Base-by-base conservation (phyloP, 805 yeast genomes). In the Starmerella vitae region DNA sequence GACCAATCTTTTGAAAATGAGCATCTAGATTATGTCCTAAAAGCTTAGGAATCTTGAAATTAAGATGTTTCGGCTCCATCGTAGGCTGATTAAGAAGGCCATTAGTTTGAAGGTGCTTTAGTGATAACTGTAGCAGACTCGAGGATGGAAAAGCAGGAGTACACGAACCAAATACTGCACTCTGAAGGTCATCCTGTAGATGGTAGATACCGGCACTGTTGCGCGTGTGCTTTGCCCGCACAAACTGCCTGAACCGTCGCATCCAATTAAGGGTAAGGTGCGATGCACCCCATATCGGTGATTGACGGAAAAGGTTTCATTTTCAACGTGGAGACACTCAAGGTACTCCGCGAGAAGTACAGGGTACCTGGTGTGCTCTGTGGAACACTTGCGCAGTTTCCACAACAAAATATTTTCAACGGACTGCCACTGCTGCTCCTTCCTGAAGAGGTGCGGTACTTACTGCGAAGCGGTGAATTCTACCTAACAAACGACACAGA, bases 401-500 rank as follows among this genome's bases (percentile, higher is more conserved):
- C 96, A 2, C 98, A 91, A 56, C 98, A 88, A 53, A 85, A 84
- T 52, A 65, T 76, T n/a, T 79, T 86, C 51, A 62, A 83, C 30
- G 93, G 94, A 0, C 59, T 86, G 2, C 98, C 98, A 0, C 58
- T 91, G 36, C 72, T 74, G 51, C 61, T 88, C 32, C 67, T 74
- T 59, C 58, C 72, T 0, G 93, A 82, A 57, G 97, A 88, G 51
- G 73, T 76, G 0, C 45, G 73, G 9, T 81, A 81, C 73, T 61
- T 85, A 21, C 63, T 77, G 7, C 60, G 62, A 4, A 61, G 62
- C 0, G 51, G 56, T 15, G 74, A 68, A 0, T 61, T 57, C 1
- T 49, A 62, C 3, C 51, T 78, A 3, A 65, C 70, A 0, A 72
- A 68, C 41, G 65, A 64, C 34, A 39, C 49, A 15, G 44, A 61